Evolutionary conservation across 75 land plant species (phyloP), one percentile per base, ranked within the genome.

Genomic region (Cupressus sempervirens): DNA sequence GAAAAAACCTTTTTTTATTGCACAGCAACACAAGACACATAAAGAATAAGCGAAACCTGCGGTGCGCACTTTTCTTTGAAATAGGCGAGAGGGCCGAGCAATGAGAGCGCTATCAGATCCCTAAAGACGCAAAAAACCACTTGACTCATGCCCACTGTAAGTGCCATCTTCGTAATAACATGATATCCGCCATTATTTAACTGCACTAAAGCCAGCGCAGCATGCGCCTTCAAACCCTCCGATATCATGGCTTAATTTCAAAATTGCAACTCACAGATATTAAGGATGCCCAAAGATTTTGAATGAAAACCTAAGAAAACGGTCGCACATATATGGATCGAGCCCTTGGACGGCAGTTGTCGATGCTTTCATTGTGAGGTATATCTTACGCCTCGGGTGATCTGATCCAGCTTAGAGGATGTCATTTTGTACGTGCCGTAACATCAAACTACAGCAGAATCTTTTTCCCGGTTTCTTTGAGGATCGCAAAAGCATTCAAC

Each of bases 71-170:
- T 96, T 81, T 96, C 98, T 32, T 86, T 85, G 85, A 90, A 52
- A 84, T 89, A 95, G 72, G 98, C 97, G 75, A 92, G 13, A 68
- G 97, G 94, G 32, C 91, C 93, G 65, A 96, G 95, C 53, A 96
- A 81, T 11, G 88, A 45, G 41, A 95, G 84, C 7, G 98, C 98
- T 76, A 94, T 50, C 12, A 92, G 82, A 86, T 96, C 98, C 7
- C 98, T 91, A 46, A 83, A 91, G 40, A 95, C 91, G 86, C 98
- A 96, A 90, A 96, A 96, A 58, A 94, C 98, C 58, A 96, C 73
- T 88, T 96, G 93, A 86, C 95, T 96, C 84, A 96, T 88, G 7
- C 98, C 98, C 30, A 89, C 97, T 62, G 92, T 88, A 30, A 96
- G 91, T 0, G 96, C 98, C 38, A 92, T 86, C 89, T 93, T 96